Evolutionary conservation across 2,329 filamentous ascomycete genomes (phyloP).

Genomic region (Fusarium sp.): DNA sequence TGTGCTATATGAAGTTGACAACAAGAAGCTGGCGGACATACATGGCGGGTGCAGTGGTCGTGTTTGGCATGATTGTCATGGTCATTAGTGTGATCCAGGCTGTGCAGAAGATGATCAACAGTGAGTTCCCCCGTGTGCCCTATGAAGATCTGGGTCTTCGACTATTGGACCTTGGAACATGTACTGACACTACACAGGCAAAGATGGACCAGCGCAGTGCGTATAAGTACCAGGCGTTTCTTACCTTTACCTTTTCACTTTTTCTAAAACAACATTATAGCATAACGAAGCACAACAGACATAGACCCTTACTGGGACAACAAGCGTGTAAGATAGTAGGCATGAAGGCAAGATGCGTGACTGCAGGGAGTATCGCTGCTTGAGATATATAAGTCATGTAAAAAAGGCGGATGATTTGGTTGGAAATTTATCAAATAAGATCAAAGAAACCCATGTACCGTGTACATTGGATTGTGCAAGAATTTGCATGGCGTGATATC

Average conservation of each 20-base stretch:
- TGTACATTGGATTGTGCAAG: not conserved
- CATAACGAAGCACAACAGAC: constrained; percentile 24
- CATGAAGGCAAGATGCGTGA: constrained; percentile 5
- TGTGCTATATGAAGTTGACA: constrained; percentile 95
- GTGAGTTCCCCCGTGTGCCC: constrained; percentile 43
- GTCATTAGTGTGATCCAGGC: constrained; percentile 81
- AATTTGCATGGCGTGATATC: constrained; percentile 21
- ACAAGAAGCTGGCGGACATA: constrained; percentile 79
- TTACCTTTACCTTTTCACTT: not conserved
- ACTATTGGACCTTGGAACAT: not conserved
- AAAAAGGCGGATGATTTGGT: constrained; percentile 27
- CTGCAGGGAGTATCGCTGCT: not conserved
- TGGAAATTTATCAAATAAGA: constrained; percentile 2
- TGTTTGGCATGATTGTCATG: constrained; percentile 85
- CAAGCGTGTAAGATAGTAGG: constrained; percentile 22
- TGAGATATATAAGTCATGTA: constrained; percentile 5
- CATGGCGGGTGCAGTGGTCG: constrained; percentile 76
- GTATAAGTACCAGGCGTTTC: constrained; percentile 20
- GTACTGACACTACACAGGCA: constrained; percentile 37
- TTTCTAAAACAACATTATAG: constrained; percentile 14
- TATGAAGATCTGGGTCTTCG: not conserved
- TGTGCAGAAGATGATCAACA: constrained; percentile 71
- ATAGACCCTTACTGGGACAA: constrained; percentile 26
- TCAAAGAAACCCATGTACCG: constrained; percentile 6
- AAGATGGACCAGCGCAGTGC: constrained; percentile 43